These are phyloP conservation scores for Pichia kluyveri DNA, from an alignment of 805 yeast species.

Conservation along the genomic window DNA sequence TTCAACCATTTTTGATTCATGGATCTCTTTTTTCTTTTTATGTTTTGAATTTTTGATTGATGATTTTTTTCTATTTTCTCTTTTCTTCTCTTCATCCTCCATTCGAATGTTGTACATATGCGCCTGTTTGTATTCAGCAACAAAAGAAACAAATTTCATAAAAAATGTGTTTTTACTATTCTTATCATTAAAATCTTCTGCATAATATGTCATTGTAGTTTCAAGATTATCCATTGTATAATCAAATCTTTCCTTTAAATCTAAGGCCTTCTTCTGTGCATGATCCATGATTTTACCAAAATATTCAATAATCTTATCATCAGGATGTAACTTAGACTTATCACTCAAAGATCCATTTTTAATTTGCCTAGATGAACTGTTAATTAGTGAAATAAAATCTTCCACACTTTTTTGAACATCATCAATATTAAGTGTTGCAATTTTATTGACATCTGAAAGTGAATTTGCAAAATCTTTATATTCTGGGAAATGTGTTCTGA, in stretches of 20 bases:
- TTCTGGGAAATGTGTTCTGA: constrained; percentile 60
- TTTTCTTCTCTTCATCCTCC: constrained; percentile 61
- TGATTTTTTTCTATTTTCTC: constrained; percentile 53
- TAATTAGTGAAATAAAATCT: constrained; percentile 43
- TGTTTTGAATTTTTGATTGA: constrained; percentile 27
- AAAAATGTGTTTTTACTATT: constrained; percentile 53
- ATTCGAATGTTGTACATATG: constrained; percentile 55
- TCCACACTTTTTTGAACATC: constrained; percentile 50
- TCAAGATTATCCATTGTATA: constrained; percentile 45
- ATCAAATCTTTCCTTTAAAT: constrained; percentile 41
- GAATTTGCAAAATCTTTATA: constrained; percentile 54
- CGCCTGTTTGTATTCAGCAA: constrained; percentile 52
- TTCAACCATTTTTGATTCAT: constrained; percentile 14
- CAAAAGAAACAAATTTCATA: constrained; percentile 50
- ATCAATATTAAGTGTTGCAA: constrained; percentile 55
- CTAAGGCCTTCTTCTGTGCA: constrained; percentile 35
- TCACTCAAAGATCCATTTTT: constrained; percentile 61
- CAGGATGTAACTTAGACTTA: constrained; percentile 52
- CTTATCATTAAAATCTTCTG: constrained; percentile 52
- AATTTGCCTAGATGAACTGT: constrained; percentile 43
- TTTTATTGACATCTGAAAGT: constrained; percentile 39
- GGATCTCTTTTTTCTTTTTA: not conserved
- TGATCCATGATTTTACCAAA: constrained; percentile 30
- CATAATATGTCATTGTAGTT: constrained; percentile 58
- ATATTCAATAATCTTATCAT: constrained; percentile 49